These are phyloP conservation scores for Trichoderma citrinoviride DNA, from an alignment of 2,329 filamentous ascomycete species.

Conservation along the genomic window DNA sequence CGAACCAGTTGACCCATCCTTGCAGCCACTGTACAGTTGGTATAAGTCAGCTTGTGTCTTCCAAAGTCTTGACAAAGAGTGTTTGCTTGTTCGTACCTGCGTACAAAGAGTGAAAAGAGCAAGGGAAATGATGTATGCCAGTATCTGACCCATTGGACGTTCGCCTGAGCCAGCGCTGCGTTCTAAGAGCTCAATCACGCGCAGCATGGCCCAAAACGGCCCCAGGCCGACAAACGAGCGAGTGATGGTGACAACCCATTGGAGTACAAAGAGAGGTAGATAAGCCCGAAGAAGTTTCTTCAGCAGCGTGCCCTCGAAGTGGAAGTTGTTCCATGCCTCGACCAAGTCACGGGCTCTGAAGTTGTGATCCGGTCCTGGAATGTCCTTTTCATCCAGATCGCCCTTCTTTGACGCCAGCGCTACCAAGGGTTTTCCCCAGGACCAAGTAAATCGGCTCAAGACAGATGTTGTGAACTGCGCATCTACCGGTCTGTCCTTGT, in stretches of 20 bases:
- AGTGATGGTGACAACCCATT: conserved; percentile 56
- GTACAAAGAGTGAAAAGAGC: conserved; percentile 57
- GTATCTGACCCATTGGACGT: conserved; percentile 52
- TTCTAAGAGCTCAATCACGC: conserved; percentile 65
- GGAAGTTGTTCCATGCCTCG: conserved; percentile 47
- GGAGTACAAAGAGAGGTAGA: conserved; percentile 52
- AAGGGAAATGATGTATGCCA: conserved; percentile 66
- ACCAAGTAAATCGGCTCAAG: conserved; percentile 61
- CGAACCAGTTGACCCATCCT: conserved; percentile 64
- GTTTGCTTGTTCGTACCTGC: conserved; percentile 31
- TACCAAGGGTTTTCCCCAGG: conserved; percentile 60
- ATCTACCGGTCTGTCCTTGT: conserved; percentile 60
- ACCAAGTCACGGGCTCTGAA: conserved; percentile 52
- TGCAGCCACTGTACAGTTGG: conserved; percentile 51
- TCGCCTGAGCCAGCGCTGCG: conserved; percentile 43
- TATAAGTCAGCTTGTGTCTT: neutral
- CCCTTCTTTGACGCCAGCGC: conserved; percentile 54
- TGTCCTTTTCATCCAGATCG: conserved; percentile 59
- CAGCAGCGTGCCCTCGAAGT: conserved; percentile 56
- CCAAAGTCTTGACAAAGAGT: neutral
- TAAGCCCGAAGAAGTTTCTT: conserved; percentile 59
- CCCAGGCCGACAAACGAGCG: conserved; percentile 61
- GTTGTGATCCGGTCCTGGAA: conserved; percentile 58
- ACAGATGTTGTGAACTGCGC: conserved; percentile 59
- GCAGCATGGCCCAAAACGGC: conserved; percentile 67